phyloP scores from a whole-genome alignment of 2,329 filamentous ascomycete species.

The Sclerotinia trifoliorum region DNA sequence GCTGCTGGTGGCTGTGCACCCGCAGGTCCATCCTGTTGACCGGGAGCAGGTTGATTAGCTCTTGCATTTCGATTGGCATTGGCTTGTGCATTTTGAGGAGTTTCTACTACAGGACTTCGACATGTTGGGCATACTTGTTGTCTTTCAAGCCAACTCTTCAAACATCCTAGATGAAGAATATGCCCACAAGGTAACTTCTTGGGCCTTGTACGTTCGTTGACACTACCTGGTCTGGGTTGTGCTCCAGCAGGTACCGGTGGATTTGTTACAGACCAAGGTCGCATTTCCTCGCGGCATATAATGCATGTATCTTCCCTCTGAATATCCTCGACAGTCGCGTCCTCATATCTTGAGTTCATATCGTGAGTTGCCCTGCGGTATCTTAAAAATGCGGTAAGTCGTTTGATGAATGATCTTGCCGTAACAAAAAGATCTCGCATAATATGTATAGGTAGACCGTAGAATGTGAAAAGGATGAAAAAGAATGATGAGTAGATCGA shows the following conservation, averaged over 20 bases:
- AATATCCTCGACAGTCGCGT: constrained; percentile 85
- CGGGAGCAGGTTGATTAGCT: constrained; percentile 37
- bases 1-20: constrained; percentile 40
- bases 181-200: constrained; percentile 98
- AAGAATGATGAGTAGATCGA: constrained; percentile 90
- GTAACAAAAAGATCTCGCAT: constrained; percentile 95
- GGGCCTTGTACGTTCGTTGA: constrained; percentile 79
- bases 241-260: constrained; percentile 44
- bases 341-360: constrained; percentile 87
- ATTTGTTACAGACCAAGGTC: constrained; percentile 62
- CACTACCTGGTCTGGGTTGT: constrained; percentile 39
- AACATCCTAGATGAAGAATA: constrained; percentile 88
- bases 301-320: constrained; percentile 90
- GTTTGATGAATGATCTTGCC: constrained; percentile 83
- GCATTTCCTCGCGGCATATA: constrained; percentile 96
- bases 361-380: constrained; percentile 90
- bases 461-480: constrained; percentile 87
- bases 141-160: constrained; percentile 94
- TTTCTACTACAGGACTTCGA: constrained; percentile 71
- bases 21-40: constrained; percentile 42
- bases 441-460: constrained; percentile 94
- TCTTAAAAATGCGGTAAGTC: constrained; percentile 81
- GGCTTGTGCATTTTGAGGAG: constrained; percentile 36
- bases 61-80: constrained; percentile 26
- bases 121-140: constrained; percentile 98